Conservation (phyloP, 2,329 filamentous ascomycete species). For the Fusarium pseudocircinatum region DNA sequence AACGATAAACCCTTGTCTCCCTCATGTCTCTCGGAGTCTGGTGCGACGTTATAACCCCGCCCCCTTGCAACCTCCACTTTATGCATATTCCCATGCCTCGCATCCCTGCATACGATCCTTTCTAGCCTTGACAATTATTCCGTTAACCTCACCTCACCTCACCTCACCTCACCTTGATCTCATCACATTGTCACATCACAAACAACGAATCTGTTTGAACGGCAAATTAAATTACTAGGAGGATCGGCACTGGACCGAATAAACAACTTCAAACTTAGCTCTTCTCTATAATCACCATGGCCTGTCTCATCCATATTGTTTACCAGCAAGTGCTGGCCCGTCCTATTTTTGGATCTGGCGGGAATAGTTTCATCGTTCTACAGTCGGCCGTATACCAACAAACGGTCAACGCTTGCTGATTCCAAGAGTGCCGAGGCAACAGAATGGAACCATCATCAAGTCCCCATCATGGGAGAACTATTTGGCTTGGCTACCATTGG, state of each 20-base stretch:
- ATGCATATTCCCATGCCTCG: conserved; percentile 34
- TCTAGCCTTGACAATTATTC: background rate
- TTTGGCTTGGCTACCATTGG: conserved; percentile 22
- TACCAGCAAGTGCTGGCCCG: conserved; percentile 20
- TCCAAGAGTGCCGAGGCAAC: conserved; percentile 7
- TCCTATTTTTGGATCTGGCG: conserved; percentile 18
- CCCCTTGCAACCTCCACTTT: conserved; percentile 33
- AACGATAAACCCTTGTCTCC: conserved; percentile 20
- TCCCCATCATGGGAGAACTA: conserved; percentile 3
- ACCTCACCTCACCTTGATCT: conserved; percentile 6
- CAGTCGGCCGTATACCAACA: background rate
- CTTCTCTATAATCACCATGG: conserved; percentile 1
- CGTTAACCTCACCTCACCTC: background rate
- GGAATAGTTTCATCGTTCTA: conserved; percentile 26
- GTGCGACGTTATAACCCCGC: conserved; percentile 24
- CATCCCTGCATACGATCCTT: conserved; percentile 18
- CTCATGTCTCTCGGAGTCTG: conserved; percentile 7
- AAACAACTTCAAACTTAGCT: conserved; percentile 6
- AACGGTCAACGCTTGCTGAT: background rate
- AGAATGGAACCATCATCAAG: conserved; percentile 2
- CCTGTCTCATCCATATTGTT: conserved; percentile 34
- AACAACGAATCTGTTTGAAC: conserved; percentile 8
- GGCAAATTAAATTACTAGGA: conserved; percentile 32
- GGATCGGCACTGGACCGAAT: conserved; percentile 17
- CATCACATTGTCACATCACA: conserved; percentile 3